phyloP scores from a whole-genome alignment of 2,329 filamentous ascomycete species.

The Akanthomyces lecanii region DNA sequence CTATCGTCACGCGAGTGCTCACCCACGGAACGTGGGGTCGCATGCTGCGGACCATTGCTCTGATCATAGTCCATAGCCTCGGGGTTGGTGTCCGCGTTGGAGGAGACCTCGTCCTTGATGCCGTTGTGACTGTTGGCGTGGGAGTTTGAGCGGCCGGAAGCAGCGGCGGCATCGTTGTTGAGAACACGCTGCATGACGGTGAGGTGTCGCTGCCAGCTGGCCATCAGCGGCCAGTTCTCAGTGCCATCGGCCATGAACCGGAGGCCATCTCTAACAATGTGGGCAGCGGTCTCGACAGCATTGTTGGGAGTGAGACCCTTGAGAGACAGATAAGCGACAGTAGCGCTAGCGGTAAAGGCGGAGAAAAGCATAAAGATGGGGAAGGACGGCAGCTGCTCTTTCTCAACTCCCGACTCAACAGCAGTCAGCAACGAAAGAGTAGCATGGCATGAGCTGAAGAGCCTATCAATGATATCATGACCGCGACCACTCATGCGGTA shows the following conservation, averaged over 20 bases:
- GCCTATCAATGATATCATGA: constrained; percentile 51
- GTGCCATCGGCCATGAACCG: constrained; percentile 56
- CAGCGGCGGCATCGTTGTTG: constrained; percentile 44
- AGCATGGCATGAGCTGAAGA: constrained; percentile 56
- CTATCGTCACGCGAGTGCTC: constrained; percentile 45
- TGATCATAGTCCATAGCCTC: constrained; percentile 58
- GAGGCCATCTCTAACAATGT: constrained; percentile 55
- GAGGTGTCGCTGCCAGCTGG: constrained; percentile 57
- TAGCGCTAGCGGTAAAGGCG: constrained; percentile 57
- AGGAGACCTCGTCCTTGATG: constrained; percentile 52
- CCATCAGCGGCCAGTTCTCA: constrained; percentile 56
- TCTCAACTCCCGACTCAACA: constrained; percentile 53
- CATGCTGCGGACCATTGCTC: constrained; percentile 27
- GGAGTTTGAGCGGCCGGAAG: constrained; percentile 33
- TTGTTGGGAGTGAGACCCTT: constrained; percentile 55
- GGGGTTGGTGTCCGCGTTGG: constrained; percentile 51
- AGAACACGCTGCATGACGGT: constrained; percentile 59
- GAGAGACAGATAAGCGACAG: constrained; percentile 58
- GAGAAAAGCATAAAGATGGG: constrained; percentile 62
- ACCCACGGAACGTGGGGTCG: constrained; percentile 34
- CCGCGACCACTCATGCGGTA: constrained; percentile 48
- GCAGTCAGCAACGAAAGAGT: constrained; percentile 53
- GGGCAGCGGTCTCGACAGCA: constrained; percentile 52
- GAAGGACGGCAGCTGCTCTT: constrained; percentile 56
- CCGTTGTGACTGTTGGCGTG: constrained; percentile 26